phyloP scores from a whole-genome alignment of 805 yeast species.

The Candida caryicola region DNA sequence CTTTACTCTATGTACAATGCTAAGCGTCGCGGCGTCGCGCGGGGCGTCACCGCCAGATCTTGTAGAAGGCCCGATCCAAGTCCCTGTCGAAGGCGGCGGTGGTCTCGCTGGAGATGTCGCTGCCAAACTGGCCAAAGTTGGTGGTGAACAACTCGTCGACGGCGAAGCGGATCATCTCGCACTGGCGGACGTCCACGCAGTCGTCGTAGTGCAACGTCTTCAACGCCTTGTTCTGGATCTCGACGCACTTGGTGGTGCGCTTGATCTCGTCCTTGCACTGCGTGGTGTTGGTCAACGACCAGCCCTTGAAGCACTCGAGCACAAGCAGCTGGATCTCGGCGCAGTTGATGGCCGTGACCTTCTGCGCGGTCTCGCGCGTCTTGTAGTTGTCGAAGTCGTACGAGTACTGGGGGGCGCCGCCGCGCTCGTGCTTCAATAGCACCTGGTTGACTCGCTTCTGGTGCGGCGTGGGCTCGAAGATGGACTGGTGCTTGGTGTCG shows the following conservation, averaged over 20 bases:
- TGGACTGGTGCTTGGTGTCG: constrained; percentile 19
- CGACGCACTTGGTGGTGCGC: constrained; percentile 28
- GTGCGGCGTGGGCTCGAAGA: constrained; percentile 24
- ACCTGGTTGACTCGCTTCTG: constrained; percentile 27
- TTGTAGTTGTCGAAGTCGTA: constrained; percentile 33
- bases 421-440: constrained; percentile 16
- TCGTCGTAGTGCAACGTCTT: constrained; percentile 33
- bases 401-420: constrained; percentile 12
- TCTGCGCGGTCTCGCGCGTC: constrained; percentile 20
- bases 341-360: constrained; percentile 35
- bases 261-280: constrained; percentile 32
- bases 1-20: constrained; percentile 2
- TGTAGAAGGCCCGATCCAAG: constrained; percentile 27
- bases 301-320: constrained; percentile 33
- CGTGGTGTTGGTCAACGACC: constrained; percentile 24
- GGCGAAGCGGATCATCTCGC: constrained; percentile 33
- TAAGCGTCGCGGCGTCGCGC: too few species aligned
- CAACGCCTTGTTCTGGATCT: constrained; percentile 35
- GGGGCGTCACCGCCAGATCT: constrained; percentile 31
- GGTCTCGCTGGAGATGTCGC: constrained; percentile 25
- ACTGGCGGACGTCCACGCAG: constrained; percentile 34
- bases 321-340: constrained; percentile 39
- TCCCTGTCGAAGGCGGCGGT: constrained; percentile 26
- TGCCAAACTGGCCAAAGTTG: constrained; percentile 40
- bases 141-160: constrained; percentile 36